Conservation (phyloP, 2,329 filamentous ascomycete genomes). For the Cryphonectria naterciae region DNA sequence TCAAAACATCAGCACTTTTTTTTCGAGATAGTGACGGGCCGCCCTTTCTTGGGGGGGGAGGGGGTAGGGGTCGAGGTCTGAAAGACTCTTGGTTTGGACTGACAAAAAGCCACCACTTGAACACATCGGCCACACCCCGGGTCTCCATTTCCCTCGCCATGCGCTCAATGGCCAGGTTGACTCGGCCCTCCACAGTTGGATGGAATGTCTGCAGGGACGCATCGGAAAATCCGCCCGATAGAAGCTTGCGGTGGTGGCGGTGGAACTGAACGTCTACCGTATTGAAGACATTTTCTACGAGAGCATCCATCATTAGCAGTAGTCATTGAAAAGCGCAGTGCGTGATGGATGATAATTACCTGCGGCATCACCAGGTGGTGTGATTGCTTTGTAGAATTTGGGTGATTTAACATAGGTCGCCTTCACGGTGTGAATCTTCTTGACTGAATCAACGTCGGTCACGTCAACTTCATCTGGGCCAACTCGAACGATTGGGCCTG, state of each 20-base stretch:
- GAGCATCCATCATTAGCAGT: too few relatives aligned
- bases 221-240: slow-evolving; percentile 47
- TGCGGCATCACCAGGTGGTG: neutral
- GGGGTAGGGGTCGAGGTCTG: neutral
- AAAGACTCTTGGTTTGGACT: slow-evolving; percentile 32
- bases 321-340: neutral
- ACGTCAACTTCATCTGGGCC: slow-evolving; percentile 35
- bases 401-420: slow-evolving; percentile 36
- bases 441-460: slow-evolving; percentile 32
- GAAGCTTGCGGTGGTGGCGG: slow-evolving; percentile 45
- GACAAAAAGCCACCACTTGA: slow-evolving; percentile 59
- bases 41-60: too few relatives aligned
- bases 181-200: slow-evolving; percentile 41
- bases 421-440: slow-evolving; percentile 38
- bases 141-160: slow-evolving; percentile 49
- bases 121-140: slow-evolving; percentile 47
- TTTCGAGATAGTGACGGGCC: too few relatives aligned
- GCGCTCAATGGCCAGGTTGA: slow-evolving; percentile 44
- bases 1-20: neutral
- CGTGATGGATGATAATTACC: neutral
- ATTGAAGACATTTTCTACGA: slow-evolving; percentile 42
- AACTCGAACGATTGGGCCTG: slow-evolving; percentile 36
- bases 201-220: slow-evolving; percentile 39
- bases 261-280: slow-evolving; percentile 46
- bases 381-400: slow-evolving; percentile 32